Evolutionary conservation across 2,329 filamentous ascomycete species (phyloP), one percentile per base, ranked within the genome.

Genomic region (Sporothrix pallida): DNA sequence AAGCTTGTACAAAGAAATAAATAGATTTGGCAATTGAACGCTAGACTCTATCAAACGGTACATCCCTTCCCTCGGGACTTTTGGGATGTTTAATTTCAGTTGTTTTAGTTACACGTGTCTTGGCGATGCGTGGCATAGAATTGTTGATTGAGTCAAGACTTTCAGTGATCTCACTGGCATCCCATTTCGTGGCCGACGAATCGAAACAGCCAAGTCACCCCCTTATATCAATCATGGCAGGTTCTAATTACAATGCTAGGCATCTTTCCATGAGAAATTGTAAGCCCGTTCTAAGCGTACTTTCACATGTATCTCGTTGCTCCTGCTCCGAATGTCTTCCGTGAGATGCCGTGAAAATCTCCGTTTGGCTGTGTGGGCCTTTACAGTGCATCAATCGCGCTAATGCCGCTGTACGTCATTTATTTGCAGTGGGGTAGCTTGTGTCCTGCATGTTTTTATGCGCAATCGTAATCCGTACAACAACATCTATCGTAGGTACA

Each of bases 401-500:
- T 44, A 63, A 23, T 37, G 23, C 31, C 56, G 26, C 26, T 60
- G 56, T 60, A 56, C 56, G 56, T 60, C 56, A 60, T 60, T 37
- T 60, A 7, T 37, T 9, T 60, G 23, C 56, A 15, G 56, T 26
- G 23, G 23, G 23, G 23, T 26, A 26, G 23, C 23, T 26, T 26
- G 23, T 26, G 23, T 26, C 23, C 23, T 26, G 23, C 23, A 26
- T 26, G 23, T 26, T 26, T 26, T 26, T 26, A 26, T 26, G 23
- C 23, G 23, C 23, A 26, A 26, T 26, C 23, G 23, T 26, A 26
- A 26, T 26, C 23, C 23, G 23, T 26, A 26, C 23, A 26, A 26
- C 23, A 26, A 26, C 23, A 26, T 26, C 23, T 26, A 26, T 26
- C 23, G 23, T 26, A 26, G 23, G 23, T 26, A 26, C 23, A 26